Evolutionary conservation across 345 rosid genomes (phyloP).

Genomic region (Noccaea caerulescens): DNA sequence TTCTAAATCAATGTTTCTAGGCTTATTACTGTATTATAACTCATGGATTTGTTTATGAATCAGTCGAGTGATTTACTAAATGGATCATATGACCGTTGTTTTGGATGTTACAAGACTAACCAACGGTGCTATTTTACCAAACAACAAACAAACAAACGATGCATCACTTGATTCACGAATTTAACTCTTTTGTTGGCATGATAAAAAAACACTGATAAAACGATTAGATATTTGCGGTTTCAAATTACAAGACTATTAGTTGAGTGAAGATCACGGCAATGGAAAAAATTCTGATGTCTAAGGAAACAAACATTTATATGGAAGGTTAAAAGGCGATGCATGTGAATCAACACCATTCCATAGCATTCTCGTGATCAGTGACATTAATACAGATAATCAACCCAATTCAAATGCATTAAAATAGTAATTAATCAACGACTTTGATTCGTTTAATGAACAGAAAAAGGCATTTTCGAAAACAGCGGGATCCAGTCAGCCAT

Average conservation of each 20-base stretch:
- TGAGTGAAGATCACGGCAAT: background rate
- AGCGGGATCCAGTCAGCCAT: background rate
- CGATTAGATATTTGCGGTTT: too few relatives aligned
- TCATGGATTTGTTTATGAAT: too few relatives aligned
- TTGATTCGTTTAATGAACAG: background rate
- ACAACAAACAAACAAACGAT: too few relatives aligned
- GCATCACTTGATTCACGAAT: too few relatives aligned
- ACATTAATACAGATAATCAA: background rate
- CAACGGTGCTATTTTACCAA: too few relatives aligned
- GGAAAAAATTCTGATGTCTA: background rate
- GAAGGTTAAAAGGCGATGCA: constrained; percentile 17
- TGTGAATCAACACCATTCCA: constrained; percentile 29
- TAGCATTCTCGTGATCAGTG: constrained; percentile 26
- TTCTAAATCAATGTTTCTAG: background rate
- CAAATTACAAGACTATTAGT: constrained; percentile 1
- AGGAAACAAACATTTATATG: background rate
- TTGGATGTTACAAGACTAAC: too few relatives aligned
- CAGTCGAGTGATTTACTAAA: too few relatives aligned
- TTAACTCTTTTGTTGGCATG: too few relatives aligned
- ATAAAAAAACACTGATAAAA: too few relatives aligned
- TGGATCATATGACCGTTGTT: too few relatives aligned
- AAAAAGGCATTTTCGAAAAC: background rate
- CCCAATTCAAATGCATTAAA: too few relatives aligned
- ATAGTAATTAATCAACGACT: background rate
- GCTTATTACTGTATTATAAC: too few relatives aligned